Conservation (phyloP, 202 grass and related monocot genomes). For the Musa balbisiana region DNA sequence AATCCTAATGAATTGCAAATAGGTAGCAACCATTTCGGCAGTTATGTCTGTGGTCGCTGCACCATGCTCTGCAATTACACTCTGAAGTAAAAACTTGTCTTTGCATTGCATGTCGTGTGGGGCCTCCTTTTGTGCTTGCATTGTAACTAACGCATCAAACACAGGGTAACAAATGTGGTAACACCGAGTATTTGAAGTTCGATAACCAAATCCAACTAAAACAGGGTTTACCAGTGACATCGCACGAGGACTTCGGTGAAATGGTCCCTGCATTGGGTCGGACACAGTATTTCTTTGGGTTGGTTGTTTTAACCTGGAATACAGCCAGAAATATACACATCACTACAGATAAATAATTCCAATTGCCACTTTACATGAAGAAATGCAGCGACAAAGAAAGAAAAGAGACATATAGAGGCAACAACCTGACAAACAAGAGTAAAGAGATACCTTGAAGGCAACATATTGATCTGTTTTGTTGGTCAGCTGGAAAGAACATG, state of each 20-base stretch:
- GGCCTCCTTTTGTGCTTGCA: slow-evolving; percentile 77
- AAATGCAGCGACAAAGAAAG: no score
- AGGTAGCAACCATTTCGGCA: slow-evolving; percentile 51
- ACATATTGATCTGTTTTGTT: slow-evolving; percentile 69
- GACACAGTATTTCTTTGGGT: slow-evolving; percentile 96
- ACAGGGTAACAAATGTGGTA: slow-evolving; percentile 8
- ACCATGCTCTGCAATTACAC: slow-evolving; percentile 60
- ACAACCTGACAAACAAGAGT: not conserved
- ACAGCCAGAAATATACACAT: not conserved
- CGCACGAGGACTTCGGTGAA: slow-evolving; percentile 58
- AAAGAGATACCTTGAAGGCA: slow-evolving; percentile 58
- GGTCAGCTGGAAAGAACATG: slow-evolving; percentile 56
- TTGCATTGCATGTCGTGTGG: slow-evolving; percentile 79
- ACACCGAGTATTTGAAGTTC: slow-evolving; percentile 1
- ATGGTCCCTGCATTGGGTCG: slow-evolving; percentile 77
- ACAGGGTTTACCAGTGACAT: slow-evolving; percentile 73
- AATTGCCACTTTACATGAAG: no score
- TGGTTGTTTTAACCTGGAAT: slow-evolving; percentile 93
- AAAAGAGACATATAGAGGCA: not conserved
- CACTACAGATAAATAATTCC: no score
- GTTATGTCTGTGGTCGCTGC: slow-evolving; percentile 56
- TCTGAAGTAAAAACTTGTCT: slow-evolving; percentile 96
- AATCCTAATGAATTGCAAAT: not conserved
- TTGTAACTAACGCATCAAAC: slow-evolving; percentile 50
- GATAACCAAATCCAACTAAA: not conserved